phyloP scores from a whole-genome alignment of 495 filamentous ascomycete species.

The Penicillium flavigenum region DNA sequence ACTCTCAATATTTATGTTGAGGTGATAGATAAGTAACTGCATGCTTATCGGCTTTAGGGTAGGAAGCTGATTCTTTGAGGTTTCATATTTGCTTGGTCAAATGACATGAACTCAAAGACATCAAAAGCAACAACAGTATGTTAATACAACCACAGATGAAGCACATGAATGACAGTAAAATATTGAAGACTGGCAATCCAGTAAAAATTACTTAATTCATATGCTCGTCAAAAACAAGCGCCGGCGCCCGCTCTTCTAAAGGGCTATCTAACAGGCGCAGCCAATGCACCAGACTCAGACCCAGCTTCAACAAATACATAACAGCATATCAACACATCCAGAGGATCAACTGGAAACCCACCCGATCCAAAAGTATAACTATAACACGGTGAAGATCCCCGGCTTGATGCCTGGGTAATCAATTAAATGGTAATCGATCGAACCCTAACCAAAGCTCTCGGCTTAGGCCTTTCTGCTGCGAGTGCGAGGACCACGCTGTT shows the following conservation, averaged over 20 bases:
- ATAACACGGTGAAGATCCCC: constrained; percentile 7
- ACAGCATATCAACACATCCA: constrained; percentile 15
- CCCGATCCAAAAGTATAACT: constrained; percentile 10
- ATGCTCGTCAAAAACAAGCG: constrained; percentile 15
- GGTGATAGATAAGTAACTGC: not conserved
- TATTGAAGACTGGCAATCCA: not conserved
- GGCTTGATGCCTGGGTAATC: not conserved
- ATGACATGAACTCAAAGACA: not conserved
- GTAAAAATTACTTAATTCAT: constrained; percentile 8
- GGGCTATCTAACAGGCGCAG: constrained; percentile 7
- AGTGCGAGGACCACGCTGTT: constrained; percentile 26
- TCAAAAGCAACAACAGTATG: not conserved
- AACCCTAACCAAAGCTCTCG: not conserved
- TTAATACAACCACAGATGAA: not conserved
- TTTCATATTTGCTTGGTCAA: not conserved
- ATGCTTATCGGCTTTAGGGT: not conserved
- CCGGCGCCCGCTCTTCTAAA: constrained; percentile 16
- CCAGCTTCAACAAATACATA: constrained; percentile 12
- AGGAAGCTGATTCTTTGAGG: not conserved
- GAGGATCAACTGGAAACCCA: constrained; percentile 1
- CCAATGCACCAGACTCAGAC: constrained; percentile 1
- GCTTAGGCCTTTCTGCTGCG: constrained; percentile 28
- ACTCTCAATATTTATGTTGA: not conserved
- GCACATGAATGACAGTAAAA: not conserved
- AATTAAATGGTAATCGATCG: not conserved